Evolutionary conservation across 768 basidiomycete genomes (phyloP).

Genomic region (Mycena galopus): DNA sequence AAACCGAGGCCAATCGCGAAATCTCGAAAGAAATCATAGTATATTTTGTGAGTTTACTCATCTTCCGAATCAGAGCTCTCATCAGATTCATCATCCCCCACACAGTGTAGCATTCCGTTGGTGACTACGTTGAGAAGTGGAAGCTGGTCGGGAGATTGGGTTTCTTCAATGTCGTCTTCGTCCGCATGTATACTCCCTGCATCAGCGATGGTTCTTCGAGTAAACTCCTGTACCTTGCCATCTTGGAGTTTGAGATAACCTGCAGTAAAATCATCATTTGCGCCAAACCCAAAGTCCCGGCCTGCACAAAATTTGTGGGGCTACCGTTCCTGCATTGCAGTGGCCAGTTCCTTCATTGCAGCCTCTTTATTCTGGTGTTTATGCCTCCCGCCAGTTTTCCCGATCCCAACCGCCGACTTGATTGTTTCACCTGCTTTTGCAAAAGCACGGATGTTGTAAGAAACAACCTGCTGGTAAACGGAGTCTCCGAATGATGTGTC

Average conservation of each 20-base stretch:
- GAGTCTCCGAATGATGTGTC: constrained; percentile 9
- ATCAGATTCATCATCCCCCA: background rate
- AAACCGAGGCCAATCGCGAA: no score
- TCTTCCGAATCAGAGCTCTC: constrained; percentile 5
- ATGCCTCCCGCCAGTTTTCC: constrained; percentile 1
- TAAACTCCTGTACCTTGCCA: constrained; percentile 3
- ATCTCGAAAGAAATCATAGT: no score
- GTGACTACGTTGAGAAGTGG: constrained; percentile 6
- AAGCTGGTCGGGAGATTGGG: background rate
- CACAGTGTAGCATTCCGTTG: constrained; percentile 1
- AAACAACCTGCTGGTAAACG: constrained; percentile 2
- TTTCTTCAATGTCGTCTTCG: background rate
- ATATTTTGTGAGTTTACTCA: background rate
- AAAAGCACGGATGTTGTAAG: constrained; percentile 15
- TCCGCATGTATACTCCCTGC: constrained; percentile 5
- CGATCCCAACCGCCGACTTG: background rate
- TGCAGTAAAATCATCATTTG: constrained; percentile 6
- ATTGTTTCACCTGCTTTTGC: constrained; percentile 5
- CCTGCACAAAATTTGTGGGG: constrained; percentile 15
- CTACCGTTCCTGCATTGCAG: constrained; percentile 6
- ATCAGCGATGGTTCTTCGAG: constrained; percentile 2
- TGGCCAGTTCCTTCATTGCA: constrained; percentile 8
- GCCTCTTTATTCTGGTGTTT: constrained; percentile 11
- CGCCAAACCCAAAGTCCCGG: background rate
- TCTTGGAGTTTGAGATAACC: constrained; percentile 4